Percentiles rank a stretch among this genome's conserved stretches.
Conservation (phyloP, 2,329 filamentous ascomycete genomes). For the Aotearoamyces nothofagi region DNA sequence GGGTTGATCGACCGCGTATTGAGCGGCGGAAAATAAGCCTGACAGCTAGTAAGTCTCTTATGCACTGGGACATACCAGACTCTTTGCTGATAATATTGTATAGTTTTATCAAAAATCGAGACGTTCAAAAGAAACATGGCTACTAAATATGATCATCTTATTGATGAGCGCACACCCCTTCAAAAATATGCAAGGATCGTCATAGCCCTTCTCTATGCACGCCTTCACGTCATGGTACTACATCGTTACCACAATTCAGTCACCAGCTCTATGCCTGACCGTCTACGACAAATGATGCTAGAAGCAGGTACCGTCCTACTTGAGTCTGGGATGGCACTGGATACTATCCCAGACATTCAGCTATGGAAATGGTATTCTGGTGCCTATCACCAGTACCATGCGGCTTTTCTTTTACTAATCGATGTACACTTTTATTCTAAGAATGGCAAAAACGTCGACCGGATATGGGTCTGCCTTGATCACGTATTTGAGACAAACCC, state of each 20-base stretch:
- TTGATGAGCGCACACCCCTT: slow-evolving; percentile 42
- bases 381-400: slow-evolving; percentile 59
- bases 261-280: slow-evolving; percentile 35
- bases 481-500: slow-evolving; percentile 52
- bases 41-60: too few relatives aligned
- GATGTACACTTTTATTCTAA: slow-evolving; percentile 39
- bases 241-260: slow-evolving; percentile 43
- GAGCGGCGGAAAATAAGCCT: slow-evolving; percentile 45
- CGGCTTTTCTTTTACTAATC: slow-evolving; percentile 50
- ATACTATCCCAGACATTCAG: slow-evolving; percentile 33
- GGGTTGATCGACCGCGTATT: slow-evolving; percentile 51
- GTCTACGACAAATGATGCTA: slow-evolving; percentile 47
- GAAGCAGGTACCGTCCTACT: slow-evolving; percentile 38
- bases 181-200: slow-evolving; percentile 49
- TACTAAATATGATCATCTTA: slow-evolving; percentile 47
- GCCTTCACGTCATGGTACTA: slow-evolving; percentile 50
- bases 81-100: too few relatives aligned
- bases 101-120: slow-evolving; percentile 54
- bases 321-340: slow-evolving; percentile 37
- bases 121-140: slow-evolving; percentile 49
- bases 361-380: slow-evolving; percentile 58
- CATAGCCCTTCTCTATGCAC: slow-evolving; percentile 46
- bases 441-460: slow-evolving; percentile 36
- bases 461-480: slow-evolving; percentile 58
- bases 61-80: too few relatives aligned